Evolutionary conservation across 345 rosid genomes (phyloP).

Genomic region (Corymbia maculata): DNA sequence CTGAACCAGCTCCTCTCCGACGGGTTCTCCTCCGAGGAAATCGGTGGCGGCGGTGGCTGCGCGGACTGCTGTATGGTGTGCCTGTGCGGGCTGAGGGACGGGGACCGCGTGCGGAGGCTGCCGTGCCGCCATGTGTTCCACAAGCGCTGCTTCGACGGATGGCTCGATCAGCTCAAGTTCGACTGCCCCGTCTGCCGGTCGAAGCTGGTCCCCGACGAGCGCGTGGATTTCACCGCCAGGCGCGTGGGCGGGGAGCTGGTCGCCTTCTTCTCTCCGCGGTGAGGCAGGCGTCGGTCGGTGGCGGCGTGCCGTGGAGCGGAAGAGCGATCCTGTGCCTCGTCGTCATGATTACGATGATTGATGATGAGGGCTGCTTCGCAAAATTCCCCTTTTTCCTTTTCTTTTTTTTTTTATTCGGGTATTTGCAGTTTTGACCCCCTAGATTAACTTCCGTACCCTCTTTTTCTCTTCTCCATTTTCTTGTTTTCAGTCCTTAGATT

Average conservation of each 20-base stretch:
- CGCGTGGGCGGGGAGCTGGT: slow-evolving; percentile 51
- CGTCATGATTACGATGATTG: not conserved
- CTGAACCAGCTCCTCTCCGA: slow-evolving; percentile 39
- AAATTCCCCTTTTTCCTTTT: not conserved
- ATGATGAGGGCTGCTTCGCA: not conserved
- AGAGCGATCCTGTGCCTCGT: not conserved
- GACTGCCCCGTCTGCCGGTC: slow-evolving; percentile 71
- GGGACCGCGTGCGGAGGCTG: slow-evolving; percentile 68
- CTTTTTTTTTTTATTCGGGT: not conserved
- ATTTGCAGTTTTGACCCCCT: not conserved
- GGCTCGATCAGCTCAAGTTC: slow-evolving; percentile 66
- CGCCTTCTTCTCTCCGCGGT: slow-evolving; percentile 33
- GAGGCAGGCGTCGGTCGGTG: not conserved
- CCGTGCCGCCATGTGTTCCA: slow-evolving; percentile 86
- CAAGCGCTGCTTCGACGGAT: slow-evolving; percentile 68
- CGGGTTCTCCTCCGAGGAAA: slow-evolving; percentile 10
- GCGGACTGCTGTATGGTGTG: slow-evolving; percentile 54
- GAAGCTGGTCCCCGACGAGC: slow-evolving; percentile 28
- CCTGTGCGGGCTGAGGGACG: slow-evolving; percentile 47
- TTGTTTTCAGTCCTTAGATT: not conserved
- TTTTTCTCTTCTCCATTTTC: not conserved
- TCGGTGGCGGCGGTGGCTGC: not conserved
- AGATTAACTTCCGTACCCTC: not conserved
- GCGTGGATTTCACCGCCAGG: slow-evolving; percentile 32
- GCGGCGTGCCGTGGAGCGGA: not conserved